Evolutionary conservation across 768 basidiomycete species (phyloP), one percentile per base, ranked within the genome.

Genomic region (Lentinula edodes): DNA sequence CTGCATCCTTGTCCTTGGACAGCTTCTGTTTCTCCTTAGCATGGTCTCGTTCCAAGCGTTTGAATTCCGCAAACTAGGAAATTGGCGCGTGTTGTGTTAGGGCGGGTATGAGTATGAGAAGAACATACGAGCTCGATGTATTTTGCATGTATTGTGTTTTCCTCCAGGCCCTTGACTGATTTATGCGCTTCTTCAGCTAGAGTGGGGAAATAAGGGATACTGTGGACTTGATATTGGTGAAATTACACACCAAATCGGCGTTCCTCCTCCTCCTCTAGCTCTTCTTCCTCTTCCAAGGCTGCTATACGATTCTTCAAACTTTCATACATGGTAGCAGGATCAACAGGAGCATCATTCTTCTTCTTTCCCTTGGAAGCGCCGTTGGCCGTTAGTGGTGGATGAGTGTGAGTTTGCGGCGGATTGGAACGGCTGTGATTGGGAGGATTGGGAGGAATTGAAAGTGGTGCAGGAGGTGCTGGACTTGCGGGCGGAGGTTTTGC

Each of bases 1-100:
- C 90, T 65, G 90, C 85, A 75, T 94, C 93, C 76, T 93, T 93
- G 78, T 95, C 93, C 76, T 94, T 94, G 53, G 84, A 79, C 35
- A 94, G 78, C 69, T 94, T 94, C 77, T 94, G 92, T 73, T 91
- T 93, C 79, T 94, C 93, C 75, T 91, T 94, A 43, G 91, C 87
- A 68, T 93, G 89, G 70, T 93, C 92, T 65, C 93, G 83, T 74
- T 95, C 93, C 69, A 91, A 73, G 56, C 90, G 83, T 72, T 93
- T 93, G 71, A 92, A 77, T 73, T 94, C 92, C 68, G 91, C 90
- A 73, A 93, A 95, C 92, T 95, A 68, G 23, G 68, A 52, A 66
- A 15, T 41, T 18, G 64, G 36, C 62, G 61, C 61, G 63, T 5
- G 63, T 5, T 39, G 5, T 39, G 55, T 23, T 1, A 28, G 15